Evolutionary conservation across 2,329 filamentous ascomycete species (phyloP).

Genomic region (Epichloe scottii): DNA sequence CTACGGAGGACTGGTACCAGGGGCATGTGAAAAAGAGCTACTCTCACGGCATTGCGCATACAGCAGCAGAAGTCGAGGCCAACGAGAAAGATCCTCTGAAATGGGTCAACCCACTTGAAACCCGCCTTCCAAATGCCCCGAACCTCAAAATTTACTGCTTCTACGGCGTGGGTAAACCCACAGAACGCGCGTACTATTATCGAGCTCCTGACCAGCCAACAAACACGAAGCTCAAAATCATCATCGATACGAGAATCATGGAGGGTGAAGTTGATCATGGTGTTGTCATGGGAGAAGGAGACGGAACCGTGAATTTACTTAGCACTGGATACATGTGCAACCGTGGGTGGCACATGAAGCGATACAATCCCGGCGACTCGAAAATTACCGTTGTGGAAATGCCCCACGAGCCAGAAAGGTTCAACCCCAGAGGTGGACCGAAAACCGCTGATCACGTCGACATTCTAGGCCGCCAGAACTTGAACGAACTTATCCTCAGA

Average conservation of each 20-base stretch:
- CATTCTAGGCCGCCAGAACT: slow-evolving; percentile 73
- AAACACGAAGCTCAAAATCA: slow-evolving; percentile 58
- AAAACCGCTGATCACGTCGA: slow-evolving; percentile 86
- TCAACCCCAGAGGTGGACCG: slow-evolving; percentile 64
- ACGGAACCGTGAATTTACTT: slow-evolving; percentile 89
- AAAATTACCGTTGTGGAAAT: slow-evolving; percentile 85
- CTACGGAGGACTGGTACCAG: slow-evolving; percentile 76
- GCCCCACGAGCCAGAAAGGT: slow-evolving; percentile 89
- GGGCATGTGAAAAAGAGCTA: slow-evolving; percentile 62
- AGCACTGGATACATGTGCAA: slow-evolving; percentile 95
- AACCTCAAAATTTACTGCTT: slow-evolving; percentile 94
- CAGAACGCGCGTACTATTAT: slow-evolving; percentile 89
- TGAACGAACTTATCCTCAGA: slow-evolving; percentile 82
- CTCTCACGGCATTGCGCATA: slow-evolving; percentile 80
- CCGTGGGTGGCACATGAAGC: slow-evolving; percentile 83
- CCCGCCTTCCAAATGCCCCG: slow-evolving; percentile 73
- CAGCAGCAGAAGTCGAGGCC: slow-evolving; percentile 63
- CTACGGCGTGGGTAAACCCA: slow-evolving; percentile 89
- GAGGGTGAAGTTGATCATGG: slow-evolving; percentile 62
- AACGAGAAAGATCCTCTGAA: slow-evolving; percentile 68
- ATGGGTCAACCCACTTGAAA: slow-evolving; percentile 93
- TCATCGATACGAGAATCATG: slow-evolving; percentile 54
- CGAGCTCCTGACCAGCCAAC: slow-evolving; percentile 52
- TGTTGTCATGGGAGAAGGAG: slow-evolving; percentile 90
- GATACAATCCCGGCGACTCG: slow-evolving; percentile 79